Conservation (phyloP, 768 basidiomycete species). For the Leucosporidium scottii region DNA sequence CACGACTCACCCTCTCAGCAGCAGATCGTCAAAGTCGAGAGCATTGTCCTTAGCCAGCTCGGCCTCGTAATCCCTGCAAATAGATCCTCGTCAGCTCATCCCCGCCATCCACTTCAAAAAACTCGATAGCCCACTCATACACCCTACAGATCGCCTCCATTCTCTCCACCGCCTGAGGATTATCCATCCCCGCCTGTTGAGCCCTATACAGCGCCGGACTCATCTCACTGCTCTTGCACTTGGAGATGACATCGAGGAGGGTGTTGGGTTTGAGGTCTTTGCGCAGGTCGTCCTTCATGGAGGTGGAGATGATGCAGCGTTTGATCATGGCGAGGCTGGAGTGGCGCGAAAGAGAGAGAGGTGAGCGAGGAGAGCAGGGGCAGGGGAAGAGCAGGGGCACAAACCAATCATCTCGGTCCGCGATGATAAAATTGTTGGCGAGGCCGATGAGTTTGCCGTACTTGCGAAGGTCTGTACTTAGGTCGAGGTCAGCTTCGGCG, state of each 20-base stretch:
- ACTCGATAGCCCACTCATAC: conserved; percentile 18
- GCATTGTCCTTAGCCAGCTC: conserved; percentile 57
- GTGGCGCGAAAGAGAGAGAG: background rate
- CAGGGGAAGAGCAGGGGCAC: background rate
- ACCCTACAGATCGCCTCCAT: conserved; percentile 22
- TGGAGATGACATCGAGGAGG: conserved; percentile 61
- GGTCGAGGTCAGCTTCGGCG: conserved; percentile 45
- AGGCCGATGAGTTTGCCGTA: conserved; percentile 56
- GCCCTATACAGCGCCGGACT: conserved; percentile 49
- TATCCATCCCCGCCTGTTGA: conserved; percentile 24
- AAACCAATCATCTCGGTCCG: conserved; percentile 54
- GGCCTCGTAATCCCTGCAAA: conserved; percentile 63
- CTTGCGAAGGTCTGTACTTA: conserved; percentile 51
- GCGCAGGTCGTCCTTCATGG: background rate
- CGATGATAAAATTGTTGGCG: conserved; percentile 68
- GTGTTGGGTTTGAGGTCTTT: conserved; percentile 50
- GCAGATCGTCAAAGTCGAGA: conserved; percentile 80
- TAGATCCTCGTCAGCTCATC: conserved; percentile 33
- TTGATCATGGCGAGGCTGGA: conserved; percentile 31
- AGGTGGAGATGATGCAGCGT: conserved; percentile 5
- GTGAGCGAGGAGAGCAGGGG: background rate
- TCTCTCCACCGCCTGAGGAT: conserved; percentile 44
- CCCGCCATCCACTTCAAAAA: conserved; percentile 40
- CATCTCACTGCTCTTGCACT: conserved; percentile 59
- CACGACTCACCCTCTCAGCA: conserved; percentile 64